These are phyloP conservation scores for Fusarium falciforme DNA, from an alignment of 2,329 filamentous ascomycete species.

Conservation along the genomic window DNA sequence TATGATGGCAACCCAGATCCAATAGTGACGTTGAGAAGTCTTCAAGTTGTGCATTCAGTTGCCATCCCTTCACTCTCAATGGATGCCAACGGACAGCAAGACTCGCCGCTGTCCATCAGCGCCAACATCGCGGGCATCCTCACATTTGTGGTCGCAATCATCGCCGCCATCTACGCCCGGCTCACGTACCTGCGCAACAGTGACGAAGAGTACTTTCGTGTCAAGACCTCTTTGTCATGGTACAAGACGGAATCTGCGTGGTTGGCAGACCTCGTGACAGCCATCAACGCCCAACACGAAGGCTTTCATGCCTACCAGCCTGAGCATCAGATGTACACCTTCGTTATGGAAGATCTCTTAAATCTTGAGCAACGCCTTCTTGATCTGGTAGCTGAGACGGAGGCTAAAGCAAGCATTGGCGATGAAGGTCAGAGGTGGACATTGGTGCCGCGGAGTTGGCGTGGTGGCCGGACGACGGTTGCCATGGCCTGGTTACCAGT, in stretches of 20 bases:
- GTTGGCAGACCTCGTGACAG: conserved; percentile 55
- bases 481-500: conserved; percentile 59
- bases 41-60: background rate
- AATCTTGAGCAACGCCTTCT: conserved; percentile 58
- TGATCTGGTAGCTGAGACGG: conserved; percentile 58
- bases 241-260: conserved; percentile 62
- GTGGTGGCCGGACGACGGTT: conserved; percentile 51
- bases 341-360: conserved; percentile 59
- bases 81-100: conserved; percentile 44
- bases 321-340: conserved; percentile 60
- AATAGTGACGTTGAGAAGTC: background rate
- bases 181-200: conserved; percentile 59
- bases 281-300: conserved; percentile 43
- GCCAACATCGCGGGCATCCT: conserved; percentile 59
- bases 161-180: conserved; percentile 56
- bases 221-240: conserved; percentile 60
- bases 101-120: conserved; percentile 59
- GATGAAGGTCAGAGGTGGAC: conserved; percentile 49
- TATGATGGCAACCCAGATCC: background rate
- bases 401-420: conserved; percentile 44
- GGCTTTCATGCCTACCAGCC: conserved; percentile 41
- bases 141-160: conserved; percentile 60
- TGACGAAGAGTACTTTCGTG: conserved; percentile 59
- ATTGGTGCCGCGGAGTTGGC: conserved; percentile 52
- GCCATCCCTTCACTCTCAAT: conserved; percentile 18